Percentiles rank a stretch among this genome's conserved stretches.
phyloP scores from a whole-genome alignment of 176 grass and related monocot species.

The Chrysopogon serrulatus region DNA sequence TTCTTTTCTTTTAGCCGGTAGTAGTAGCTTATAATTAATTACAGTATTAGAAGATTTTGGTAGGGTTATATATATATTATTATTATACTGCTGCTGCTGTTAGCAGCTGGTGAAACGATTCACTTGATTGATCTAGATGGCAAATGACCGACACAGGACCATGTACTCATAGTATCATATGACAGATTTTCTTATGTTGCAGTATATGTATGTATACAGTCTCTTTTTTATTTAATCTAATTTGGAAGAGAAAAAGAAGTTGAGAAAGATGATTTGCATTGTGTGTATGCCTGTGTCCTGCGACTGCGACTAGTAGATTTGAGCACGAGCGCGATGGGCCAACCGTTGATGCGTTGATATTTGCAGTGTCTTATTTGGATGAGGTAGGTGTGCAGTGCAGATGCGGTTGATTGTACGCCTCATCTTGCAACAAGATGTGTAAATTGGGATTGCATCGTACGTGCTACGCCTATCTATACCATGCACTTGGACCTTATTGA shows the following conservation, averaged over 20 bases:
- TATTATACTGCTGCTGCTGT: neutral
- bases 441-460: neutral
- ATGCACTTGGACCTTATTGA: neutral
- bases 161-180: no score
- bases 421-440: neutral
- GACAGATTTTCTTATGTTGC: no score
- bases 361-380: neutral
- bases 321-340: neutral
- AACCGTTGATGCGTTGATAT: neutral
- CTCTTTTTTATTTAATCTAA: neutral
- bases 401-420: neutral
- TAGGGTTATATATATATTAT: no score
- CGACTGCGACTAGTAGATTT: neutral
- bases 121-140: neutral
- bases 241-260: neutral
- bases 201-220: neutral
- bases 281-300: neutral
- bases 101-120: neutral
- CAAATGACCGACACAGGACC: neutral
- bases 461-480: neutral
- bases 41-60: conserved; percentile 40
- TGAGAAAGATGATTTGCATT: neutral
- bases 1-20: conserved; percentile 57
- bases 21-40: no score
- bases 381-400: neutral